phyloP scores from a whole-genome alignment of 1,284 basidiomycete species.

The Cystobasidium pallidum region DNA sequence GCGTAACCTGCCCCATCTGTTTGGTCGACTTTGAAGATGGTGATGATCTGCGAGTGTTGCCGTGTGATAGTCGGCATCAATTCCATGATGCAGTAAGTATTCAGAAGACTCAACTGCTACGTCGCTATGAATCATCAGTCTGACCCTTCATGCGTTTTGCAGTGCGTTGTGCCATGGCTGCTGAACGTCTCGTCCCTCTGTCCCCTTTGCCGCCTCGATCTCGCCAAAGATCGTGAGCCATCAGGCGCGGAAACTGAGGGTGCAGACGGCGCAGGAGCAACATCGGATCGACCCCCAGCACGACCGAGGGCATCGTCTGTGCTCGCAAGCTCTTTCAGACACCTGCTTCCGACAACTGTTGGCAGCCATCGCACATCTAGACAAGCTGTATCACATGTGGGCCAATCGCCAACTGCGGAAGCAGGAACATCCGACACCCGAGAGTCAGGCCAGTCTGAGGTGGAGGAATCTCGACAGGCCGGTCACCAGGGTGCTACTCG shows the following conservation, averaged over 20 bases:
- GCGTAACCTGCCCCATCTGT: slow-evolving; percentile 89
- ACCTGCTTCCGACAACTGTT: slow-evolving; percentile 3
- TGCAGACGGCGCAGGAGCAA: slow-evolving; percentile 4
- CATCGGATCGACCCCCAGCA: background rate
- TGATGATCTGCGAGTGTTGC: slow-evolving; percentile 82
- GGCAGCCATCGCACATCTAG: slow-evolving; percentile 5
- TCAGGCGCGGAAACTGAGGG: slow-evolving; percentile 8
- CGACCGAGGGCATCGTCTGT: slow-evolving; percentile 31
- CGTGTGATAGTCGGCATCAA: slow-evolving; percentile 82
- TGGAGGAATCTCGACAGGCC: slow-evolving; percentile 1
- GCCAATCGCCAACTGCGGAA: background rate
- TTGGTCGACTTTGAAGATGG: slow-evolving; percentile 89
- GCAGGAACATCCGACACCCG: background rate
- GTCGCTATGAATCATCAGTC: background rate
- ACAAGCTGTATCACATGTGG: slow-evolving; percentile 1
- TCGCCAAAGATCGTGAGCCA: slow-evolving; percentile 44
- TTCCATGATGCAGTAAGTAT: slow-evolving; percentile 69
- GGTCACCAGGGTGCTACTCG: slow-evolving; percentile 15
- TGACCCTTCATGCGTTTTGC: slow-evolving; percentile 1
- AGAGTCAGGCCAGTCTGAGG: background rate
- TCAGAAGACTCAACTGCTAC: slow-evolving; percentile 24
- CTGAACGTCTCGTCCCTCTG: slow-evolving; percentile 85
- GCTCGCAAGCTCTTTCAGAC: slow-evolving; percentile 19
- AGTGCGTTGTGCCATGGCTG: slow-evolving; percentile 67
- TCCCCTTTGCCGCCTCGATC: slow-evolving; percentile 72